phyloP scores from a whole-genome alignment of 768 basidiomycete genomes.

The Tephrocybe sp. region DNA sequence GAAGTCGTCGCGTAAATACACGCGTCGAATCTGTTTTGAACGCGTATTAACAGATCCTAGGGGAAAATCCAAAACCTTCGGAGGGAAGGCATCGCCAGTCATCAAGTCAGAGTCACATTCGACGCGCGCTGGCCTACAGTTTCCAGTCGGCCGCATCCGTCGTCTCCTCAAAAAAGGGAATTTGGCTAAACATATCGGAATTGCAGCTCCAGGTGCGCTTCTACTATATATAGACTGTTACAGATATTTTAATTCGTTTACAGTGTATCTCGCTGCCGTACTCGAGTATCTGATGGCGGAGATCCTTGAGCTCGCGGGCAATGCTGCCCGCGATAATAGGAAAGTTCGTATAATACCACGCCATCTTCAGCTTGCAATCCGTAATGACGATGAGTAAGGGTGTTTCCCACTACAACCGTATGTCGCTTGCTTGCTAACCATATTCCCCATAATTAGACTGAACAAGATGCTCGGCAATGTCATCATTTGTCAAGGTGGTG shows the following conservation, averaged over 20 bases:
- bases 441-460: conserved; percentile 35
- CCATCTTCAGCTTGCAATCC: conserved; percentile 78
- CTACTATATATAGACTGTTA: not conserved
- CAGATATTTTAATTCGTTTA: not conserved
- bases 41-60: conserved; percentile 16
- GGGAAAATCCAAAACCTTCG: conserved; percentile 18
- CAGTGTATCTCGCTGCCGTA: conserved; percentile 83
- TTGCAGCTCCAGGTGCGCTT: conserved; percentile 61
- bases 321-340: conserved; percentile 78
- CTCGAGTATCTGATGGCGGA: conserved; percentile 88
- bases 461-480: conserved; percentile 60
- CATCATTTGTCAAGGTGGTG: conserved; percentile 79
- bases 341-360: conserved; percentile 84
- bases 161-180: conserved; percentile 73
- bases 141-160: conserved; percentile 85
- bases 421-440: not conserved
- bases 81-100: conserved; percentile 40
- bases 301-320: conserved; percentile 83
- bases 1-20: conserved; percentile 52
- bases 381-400: conserved; percentile 69
- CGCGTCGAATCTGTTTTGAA: not conserved
- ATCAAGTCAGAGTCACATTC: conserved; percentile 70
- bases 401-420: not conserved
- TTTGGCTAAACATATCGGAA: conserved; percentile 70
- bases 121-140: conserved; percentile 60